These are phyloP conservation scores for Aspergillus intermedius DNA, from an alignment of 2,329 filamentous ascomycete species.

Conservation along the genomic window DNA sequence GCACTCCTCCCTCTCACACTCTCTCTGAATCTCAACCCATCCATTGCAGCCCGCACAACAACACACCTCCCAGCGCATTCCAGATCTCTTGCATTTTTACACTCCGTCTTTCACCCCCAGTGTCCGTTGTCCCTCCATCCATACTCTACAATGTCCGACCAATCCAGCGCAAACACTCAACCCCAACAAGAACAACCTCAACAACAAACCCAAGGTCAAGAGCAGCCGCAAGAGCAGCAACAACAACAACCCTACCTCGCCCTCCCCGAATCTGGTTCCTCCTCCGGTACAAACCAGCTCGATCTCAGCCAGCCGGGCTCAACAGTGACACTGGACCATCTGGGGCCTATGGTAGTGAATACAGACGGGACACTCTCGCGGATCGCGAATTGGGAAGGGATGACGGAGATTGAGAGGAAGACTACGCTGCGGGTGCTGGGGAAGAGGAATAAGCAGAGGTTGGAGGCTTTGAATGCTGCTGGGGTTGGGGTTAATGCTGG, in stretches of 20 bases:
- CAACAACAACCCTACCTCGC: slow-evolving; percentile 53
- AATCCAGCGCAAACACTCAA: slow-evolving; percentile 7
- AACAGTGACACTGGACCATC: slow-evolving; percentile 55
- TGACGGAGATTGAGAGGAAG: slow-evolving; percentile 61
- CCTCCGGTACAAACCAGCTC: slow-evolving; percentile 69
- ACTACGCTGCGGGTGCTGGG: slow-evolving; percentile 62
- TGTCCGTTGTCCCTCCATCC: slow-evolving; percentile 14
- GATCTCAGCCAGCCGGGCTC: slow-evolving; percentile 48
- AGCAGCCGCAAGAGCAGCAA: slow-evolving; percentile 8
- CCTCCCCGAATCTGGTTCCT: slow-evolving; percentile 65
- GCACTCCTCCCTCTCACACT: slow-evolving; percentile 21
- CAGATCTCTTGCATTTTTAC: slow-evolving; percentile 9
- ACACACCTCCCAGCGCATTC: slow-evolving; percentile 4
- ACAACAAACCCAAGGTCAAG: slow-evolving; percentile 2
- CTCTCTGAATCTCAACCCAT: slow-evolving; percentile 11
- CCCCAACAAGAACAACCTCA: slow-evolving; percentile 3
- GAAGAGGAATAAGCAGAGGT: slow-evolving; percentile 60
- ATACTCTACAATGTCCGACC: slow-evolving; percentile 4
- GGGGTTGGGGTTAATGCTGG: slow-evolving; percentile 8
- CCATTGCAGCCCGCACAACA: slow-evolving; percentile 15
- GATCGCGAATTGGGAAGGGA: slow-evolving; percentile 66
- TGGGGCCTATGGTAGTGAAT: slow-evolving; percentile 70
- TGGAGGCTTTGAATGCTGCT: slow-evolving; percentile 48
- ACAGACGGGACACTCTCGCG: slow-evolving; percentile 63
- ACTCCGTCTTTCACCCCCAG: slow-evolving; percentile 23